Percentiles rank a stretch among this genome's conserved stretches.
These are phyloP conservation scores for Boletus subcaerulescens DNA, from an alignment of 768 basidiomycete species.

Conservation along the genomic window DNA sequence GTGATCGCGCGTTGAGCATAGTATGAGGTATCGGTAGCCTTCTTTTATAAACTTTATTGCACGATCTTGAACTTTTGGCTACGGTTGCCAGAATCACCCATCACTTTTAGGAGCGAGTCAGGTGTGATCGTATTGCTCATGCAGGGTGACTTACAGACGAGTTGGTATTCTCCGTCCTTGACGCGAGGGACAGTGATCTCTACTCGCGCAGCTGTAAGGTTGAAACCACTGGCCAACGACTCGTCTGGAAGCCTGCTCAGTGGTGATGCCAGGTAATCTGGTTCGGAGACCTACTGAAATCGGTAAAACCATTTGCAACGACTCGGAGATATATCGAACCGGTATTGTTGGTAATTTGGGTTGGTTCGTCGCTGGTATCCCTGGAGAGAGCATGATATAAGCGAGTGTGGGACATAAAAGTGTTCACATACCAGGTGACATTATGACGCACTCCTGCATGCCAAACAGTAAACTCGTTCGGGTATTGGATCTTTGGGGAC, in stretches of 20 bases:
- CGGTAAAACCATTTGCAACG: no score
- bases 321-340: conserved; percentile 33
- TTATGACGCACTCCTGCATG: fast-evolving
- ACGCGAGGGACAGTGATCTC: conserved; percentile 31
- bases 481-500: conserved; percentile 24
- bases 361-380: conserved; percentile 28
- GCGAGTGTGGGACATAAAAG: neutral
- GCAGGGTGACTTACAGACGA: conserved; percentile 28
- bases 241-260: conserved; percentile 18
- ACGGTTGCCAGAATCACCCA: conserved; percentile 33
- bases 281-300: conserved; percentile 23
- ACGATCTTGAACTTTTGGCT: conserved; percentile 29
- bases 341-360: conserved; percentile 31
- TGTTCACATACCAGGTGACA: conserved; percentile 29
- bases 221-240: conserved; percentile 26
- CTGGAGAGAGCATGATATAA: conserved; percentile 15
- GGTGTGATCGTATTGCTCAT: neutral
- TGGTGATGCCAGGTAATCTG: neutral
- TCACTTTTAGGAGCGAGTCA: conserved; percentile 24
- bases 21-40: no score
- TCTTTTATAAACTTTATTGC: neutral
- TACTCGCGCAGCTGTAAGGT: conserved; percentile 27
- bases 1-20: no score
- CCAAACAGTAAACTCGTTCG: neutral
- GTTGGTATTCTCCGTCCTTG: conserved; percentile 28